Conservation (phyloP, 2,329 filamentous ascomycete genomes). For the Fusarium avenaceum region DNA sequence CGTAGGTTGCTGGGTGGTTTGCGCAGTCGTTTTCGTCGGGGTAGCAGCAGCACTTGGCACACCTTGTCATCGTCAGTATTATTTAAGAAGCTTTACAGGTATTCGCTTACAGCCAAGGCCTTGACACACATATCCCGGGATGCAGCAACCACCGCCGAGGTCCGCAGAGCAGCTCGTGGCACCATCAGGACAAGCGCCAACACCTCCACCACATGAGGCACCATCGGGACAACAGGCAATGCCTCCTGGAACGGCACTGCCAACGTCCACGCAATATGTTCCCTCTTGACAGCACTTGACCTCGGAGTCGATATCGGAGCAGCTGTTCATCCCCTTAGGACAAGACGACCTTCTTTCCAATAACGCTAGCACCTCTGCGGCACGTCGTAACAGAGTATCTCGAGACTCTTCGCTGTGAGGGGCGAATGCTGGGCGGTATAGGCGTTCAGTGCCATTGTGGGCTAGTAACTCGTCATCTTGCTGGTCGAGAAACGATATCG, state of each 20-base stretch:
- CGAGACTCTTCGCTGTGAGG: slow-evolving; percentile 57
- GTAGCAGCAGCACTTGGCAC: slow-evolving; percentile 53
- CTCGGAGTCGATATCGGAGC: slow-evolving; percentile 72
- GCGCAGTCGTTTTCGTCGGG: slow-evolving; percentile 31
- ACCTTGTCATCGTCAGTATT: slow-evolving; percentile 44
- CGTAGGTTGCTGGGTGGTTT: slow-evolving; percentile 34
- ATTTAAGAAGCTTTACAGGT: not conserved
- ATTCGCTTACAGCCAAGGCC: slow-evolving; percentile 75
- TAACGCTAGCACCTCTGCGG: slow-evolving; percentile 61
- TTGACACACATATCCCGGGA: slow-evolving; percentile 77
- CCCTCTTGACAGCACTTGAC: slow-evolving; percentile 79
- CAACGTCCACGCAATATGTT: slow-evolving; percentile 75
- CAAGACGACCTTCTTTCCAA: slow-evolving; percentile 74
- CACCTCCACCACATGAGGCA: slow-evolving; percentile 71
- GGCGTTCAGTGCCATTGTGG: slow-evolving; percentile 37
- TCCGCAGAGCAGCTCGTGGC: slow-evolving; percentile 75
- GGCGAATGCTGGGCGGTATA: slow-evolving; percentile 66
- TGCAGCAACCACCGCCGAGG: slow-evolving; percentile 81
- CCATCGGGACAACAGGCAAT: slow-evolving; percentile 83
- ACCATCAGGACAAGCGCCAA: slow-evolving; percentile 72
- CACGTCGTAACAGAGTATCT: slow-evolving; percentile 57
- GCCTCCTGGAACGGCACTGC: slow-evolving; percentile 72
- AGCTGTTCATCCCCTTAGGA: slow-evolving; percentile 74
- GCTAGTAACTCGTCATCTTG: slow-evolving; percentile 45
- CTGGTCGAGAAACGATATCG: slow-evolving; percentile 49